Base-by-base conservation (phyloP, 1,284 basidiomycete genomes). In the Irpex rosettiformis region DNA sequence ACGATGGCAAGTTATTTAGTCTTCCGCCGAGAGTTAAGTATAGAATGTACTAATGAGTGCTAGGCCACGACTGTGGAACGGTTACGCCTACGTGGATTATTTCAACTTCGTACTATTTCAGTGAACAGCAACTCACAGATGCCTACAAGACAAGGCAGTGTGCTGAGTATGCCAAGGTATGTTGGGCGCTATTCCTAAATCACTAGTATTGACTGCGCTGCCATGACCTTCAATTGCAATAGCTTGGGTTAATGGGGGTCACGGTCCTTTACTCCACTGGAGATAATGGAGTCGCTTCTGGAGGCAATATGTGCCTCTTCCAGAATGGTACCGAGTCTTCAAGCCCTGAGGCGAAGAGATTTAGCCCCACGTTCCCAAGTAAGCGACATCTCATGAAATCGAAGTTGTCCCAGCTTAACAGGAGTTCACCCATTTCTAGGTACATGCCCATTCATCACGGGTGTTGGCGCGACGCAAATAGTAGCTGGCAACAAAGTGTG, bases 371-470 rank as follows among this genome's bases (percentile, higher is more conserved):
- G 42, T 51, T 52, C 47, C 51, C 45, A n/a, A 48, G 45, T 48
- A 18, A 40, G 33, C n/a, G n/a, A n/a, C n/a, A n/a, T n/a, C n/a
- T n/a, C n/a, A n/a, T n/a, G n/a, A n/a, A n/a, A n/a, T n/a, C n/a
- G n/a, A n/a, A n/a, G n/a, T n/a, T n/a, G n/a, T n/a, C n/a, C n/a
- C n/a, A n/a, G n/a, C n/a, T n/a, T n/a, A n/a, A n/a, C n/a, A n/a
- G n/a, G n/a, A 47, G 43, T 16, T 8, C 33, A 11, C 16, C n/a
- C 43, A 16, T 47, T 47, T 18, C 22, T 47, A 4, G 59, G 63
- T 22, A 62, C 60, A 18, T 62, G 88, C 69, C 88, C 87, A 0
- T 89, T 77, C 63, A 81, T 88, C 16, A 88, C 85, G 4, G 64
- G 81, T 3, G 84, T 88, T 7, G 84, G 84, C 13, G 82, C 79